Percentiles rank a stretch among this genome's conserved stretches.
phyloP scores from a whole-genome alignment of 768 basidiomycete genomes.

The Mycena indigotica region DNA sequence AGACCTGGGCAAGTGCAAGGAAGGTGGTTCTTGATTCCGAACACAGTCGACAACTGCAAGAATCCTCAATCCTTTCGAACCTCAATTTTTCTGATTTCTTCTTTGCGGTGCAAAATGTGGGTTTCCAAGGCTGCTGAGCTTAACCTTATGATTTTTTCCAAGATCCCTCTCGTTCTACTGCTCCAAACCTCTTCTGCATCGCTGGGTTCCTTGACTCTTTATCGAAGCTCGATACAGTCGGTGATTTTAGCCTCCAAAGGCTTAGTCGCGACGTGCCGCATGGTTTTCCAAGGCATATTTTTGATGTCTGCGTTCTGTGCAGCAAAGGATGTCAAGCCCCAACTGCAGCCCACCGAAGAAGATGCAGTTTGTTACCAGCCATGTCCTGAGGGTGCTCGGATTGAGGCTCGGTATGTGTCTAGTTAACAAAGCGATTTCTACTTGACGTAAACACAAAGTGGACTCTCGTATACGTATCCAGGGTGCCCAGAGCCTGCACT shows the following conservation, averaged over 20 bases:
- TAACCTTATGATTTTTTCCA: conserved; percentile 18
- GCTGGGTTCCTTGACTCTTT: conserved; percentile 79
- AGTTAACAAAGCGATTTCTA: conserved; percentile 12
- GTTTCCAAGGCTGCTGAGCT: conserved; percentile 34
- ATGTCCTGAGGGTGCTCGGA: conserved; percentile 60
- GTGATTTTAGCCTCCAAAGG: conserved; percentile 67
- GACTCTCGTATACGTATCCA: conserved; percentile 79
- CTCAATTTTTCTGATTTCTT: conserved; percentile 67
- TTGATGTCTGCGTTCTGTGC: conserved; percentile 86
- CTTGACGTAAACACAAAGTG: conserved; percentile 33
- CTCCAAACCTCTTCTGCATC: conserved; percentile 73
- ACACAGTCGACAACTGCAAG: conserved; percentile 42
- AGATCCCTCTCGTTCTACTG: conserved; percentile 78
- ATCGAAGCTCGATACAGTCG: conserved; percentile 75
- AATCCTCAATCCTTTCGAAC: conserved; percentile 54
- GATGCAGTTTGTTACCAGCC: conserved; percentile 52
- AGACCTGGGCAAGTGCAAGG: conserved; percentile 71
- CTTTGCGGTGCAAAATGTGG: conserved; percentile 69
- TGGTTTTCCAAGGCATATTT: conserved; percentile 86
- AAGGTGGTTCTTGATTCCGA: conserved; percentile 61
- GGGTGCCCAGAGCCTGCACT: conserved; percentile 69
- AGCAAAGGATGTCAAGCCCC: conserved; percentile 69
- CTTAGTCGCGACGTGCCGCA: conserved; percentile 61
- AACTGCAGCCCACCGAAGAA: conserved; percentile 62
- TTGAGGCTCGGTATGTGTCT: conserved; percentile 63